phyloP scores from a whole-genome alignment of 805 yeast species.

The Hagleromyces aurorensis region DNA sequence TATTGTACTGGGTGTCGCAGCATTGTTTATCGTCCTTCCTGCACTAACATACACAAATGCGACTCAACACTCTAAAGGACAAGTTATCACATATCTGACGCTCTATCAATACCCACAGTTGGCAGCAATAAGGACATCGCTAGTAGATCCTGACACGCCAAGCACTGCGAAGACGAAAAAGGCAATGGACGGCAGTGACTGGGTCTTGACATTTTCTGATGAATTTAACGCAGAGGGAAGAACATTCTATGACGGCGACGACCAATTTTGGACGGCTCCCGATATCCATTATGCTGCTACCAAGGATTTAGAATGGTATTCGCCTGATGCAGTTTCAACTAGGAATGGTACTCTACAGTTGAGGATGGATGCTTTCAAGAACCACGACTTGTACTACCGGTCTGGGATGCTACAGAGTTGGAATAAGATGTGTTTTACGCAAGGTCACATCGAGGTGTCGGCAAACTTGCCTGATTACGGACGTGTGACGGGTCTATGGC shows the following conservation, averaged over 20 bases:
- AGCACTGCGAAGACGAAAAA: conserved; percentile 38
- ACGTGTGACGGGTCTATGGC: conserved; percentile 81
- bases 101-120: conserved; percentile 43
- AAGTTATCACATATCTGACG: conserved; percentile 37
- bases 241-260: conserved; percentile 84
- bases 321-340: conserved; percentile 83
- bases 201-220: conserved; percentile 82
- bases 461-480: conserved; percentile 78
- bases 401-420: conserved; percentile 90
- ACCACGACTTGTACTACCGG: conserved; percentile 73
- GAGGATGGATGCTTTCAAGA: conserved; percentile 72
- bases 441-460: conserved; percentile 70
- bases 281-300: conserved; percentile 84
- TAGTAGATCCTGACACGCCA: conserved; percentile 62
- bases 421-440: conserved; percentile 86
- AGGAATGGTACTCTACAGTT: conserved; percentile 60
- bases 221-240: conserved; percentile 88
- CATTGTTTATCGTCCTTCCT: conserved; percentile 73
- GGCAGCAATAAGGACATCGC: conserved; percentile 42
- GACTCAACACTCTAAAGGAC: conserved; percentile 24
- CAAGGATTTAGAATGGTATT: conserved; percentile 87
- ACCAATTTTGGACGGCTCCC: conserved; percentile 83
- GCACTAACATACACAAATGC: conserved; percentile 77
- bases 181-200: conserved; percentile 52
- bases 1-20: conserved; percentile 52